Evolutionary conservation across 495 filamentous ascomycete genomes (phyloP).

Genomic region (Podospora sp.): DNA sequence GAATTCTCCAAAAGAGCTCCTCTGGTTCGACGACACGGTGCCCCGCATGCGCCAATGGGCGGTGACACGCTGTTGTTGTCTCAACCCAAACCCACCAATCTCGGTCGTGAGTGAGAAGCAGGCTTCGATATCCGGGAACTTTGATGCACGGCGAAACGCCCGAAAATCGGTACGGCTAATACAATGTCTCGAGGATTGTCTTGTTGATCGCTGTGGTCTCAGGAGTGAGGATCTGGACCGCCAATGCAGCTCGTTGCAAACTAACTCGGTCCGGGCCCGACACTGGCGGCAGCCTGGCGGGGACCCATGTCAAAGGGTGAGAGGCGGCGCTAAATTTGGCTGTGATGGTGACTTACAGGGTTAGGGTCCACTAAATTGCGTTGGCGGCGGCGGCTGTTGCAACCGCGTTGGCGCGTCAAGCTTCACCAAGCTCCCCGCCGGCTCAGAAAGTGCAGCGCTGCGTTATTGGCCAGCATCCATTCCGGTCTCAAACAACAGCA

Average conservation of each 20-base stretch:
- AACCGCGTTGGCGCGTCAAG: conserved; percentile 22
- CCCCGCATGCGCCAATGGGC: background rate
- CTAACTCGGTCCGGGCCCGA: background rate
- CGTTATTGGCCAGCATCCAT: conserved; percentile 8
- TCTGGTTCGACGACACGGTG: background rate
- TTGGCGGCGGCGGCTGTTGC: background rate
- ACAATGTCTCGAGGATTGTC: background rate
- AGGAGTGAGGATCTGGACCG: background rate
- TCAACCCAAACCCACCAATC: background rate
- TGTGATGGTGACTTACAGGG: background rate
- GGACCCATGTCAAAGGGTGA: background rate
- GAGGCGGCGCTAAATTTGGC: background rate
- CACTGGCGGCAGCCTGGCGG: background rate
- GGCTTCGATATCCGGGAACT: background rate
- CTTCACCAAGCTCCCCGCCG: conserved; percentile 6
- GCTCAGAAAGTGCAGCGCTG: background rate
- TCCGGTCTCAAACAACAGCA: too few species aligned
- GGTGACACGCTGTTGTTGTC: background rate
- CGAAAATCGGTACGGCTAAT: background rate
- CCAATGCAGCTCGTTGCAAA: background rate
- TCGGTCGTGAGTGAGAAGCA: background rate
- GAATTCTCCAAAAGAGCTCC: background rate
- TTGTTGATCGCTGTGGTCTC: background rate
- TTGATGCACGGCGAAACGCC: background rate
- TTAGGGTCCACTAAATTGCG: conserved; percentile 7